Conservation (phyloP, 2,329 filamentous ascomycete genomes). For the Cladosporium sp. region DNA sequence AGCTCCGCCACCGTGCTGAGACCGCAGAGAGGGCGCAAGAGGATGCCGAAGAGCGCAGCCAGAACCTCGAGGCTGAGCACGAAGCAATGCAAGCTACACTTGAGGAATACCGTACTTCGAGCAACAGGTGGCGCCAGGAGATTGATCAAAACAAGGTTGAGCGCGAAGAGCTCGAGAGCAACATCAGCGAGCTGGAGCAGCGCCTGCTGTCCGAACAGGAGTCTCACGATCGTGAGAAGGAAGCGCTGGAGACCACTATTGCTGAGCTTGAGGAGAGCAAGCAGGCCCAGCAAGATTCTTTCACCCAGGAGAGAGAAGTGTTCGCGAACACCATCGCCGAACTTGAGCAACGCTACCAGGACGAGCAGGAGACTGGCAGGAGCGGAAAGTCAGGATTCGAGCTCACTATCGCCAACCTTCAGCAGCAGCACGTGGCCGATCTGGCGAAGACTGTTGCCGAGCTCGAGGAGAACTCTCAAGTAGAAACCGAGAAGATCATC, state of each 20-base stretch:
- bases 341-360: slow-evolving; percentile 70
- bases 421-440: slow-evolving; percentile 62
- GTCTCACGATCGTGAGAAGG: slow-evolving; percentile 54
- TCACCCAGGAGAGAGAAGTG: slow-evolving; percentile 66
- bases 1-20: slow-evolving; percentile 36
- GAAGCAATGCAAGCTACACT: slow-evolving; percentile 57
- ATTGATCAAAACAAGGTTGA: slow-evolving; percentile 53
- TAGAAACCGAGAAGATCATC: slow-evolving; percentile 72
- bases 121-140: slow-evolving; percentile 56
- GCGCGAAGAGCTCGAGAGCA: slow-evolving; percentile 60
- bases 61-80: slow-evolving; percentile 54
- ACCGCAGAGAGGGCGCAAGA: slow-evolving; percentile 29
- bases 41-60: slow-evolving; percentile 22
- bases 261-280: slow-evolving; percentile 71
- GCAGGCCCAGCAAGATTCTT: slow-evolving; percentile 65
- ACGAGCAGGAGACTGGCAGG: slow-evolving; percentile 60
- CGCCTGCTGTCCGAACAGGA: slow-evolving; percentile 77
- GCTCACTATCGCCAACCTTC: slow-evolving; percentile 59
- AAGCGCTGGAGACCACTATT: slow-evolving; percentile 70
- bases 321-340: slow-evolving; percentile 68
- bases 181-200: slow-evolving; percentile 69
- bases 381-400: slow-evolving; percentile 62
- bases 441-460: slow-evolving; percentile 57
- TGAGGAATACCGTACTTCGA: slow-evolving; percentile 60
- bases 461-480: slow-evolving; percentile 28